A percentile compares a stretch with the other conserved stretches of the same genome.
Evolutionary conservation across 2,329 filamentous ascomycete species (phyloP).

Genomic region (Plectosphaerella plurivora): DNA sequence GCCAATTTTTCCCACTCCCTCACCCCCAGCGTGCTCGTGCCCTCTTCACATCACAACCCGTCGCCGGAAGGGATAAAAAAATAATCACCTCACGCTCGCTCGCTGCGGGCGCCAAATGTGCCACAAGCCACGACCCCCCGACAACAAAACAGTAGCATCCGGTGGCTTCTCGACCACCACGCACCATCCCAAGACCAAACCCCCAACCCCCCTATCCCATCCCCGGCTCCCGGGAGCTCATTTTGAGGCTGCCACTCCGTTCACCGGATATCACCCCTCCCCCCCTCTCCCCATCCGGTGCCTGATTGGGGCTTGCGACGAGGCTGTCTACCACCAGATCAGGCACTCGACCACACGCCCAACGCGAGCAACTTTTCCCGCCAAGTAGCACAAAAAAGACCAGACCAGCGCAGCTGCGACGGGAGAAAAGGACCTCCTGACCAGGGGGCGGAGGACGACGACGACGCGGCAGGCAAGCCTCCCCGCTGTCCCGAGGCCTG

Average conservation of each 20-base stretch:
- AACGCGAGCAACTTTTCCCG: no score
- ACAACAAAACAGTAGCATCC: background rate
- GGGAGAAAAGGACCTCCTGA: no score
- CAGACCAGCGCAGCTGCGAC: no score
- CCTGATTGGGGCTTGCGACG: background rate
- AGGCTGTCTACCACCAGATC: background rate
- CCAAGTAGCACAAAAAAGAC: no score
- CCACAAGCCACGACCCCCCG: background rate
- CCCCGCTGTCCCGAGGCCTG: no score
- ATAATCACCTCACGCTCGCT: slow-evolving; percentile 4
- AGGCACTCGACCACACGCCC: background rate
- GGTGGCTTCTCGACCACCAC: background rate
- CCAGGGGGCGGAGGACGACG: no score
- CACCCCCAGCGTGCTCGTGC: background rate
- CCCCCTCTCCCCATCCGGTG: background rate
- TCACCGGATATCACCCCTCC: background rate
- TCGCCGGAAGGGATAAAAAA: slow-evolving; percentile 1
- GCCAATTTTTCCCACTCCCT: slow-evolving; percentile 5
- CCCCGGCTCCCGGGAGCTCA: background rate
- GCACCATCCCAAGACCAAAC: background rate
- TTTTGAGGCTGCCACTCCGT: background rate
- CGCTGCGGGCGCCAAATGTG: slow-evolving; percentile 1
- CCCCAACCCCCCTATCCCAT: background rate
- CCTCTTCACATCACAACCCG: slow-evolving; percentile 1
- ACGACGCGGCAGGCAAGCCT: no score